Percentiles rank a stretch among this genome's conserved stretches.
These are phyloP conservation scores for Fusarium albosuccineum DNA, from an alignment of 2,329 filamentous ascomycete species.

Conservation along the genomic window DNA sequence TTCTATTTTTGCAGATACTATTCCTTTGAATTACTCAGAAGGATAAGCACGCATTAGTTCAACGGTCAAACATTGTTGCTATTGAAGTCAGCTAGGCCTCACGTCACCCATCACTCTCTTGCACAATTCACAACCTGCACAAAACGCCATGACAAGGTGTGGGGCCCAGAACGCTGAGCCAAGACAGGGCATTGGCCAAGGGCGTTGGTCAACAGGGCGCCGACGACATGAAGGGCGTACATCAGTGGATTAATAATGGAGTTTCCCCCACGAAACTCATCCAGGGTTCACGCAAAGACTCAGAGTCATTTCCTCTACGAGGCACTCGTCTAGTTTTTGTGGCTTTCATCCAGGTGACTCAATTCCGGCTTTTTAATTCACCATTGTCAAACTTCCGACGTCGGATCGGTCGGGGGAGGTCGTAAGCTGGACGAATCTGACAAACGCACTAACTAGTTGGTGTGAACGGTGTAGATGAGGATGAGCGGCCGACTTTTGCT, in stretches of 20 bases:
- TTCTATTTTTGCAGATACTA: background rate
- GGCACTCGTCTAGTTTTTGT: conserved; percentile 22
- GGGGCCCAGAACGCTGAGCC: conserved; percentile 1
- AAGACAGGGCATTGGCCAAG: conserved; percentile 22
- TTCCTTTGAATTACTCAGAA: background rate
- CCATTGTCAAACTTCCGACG: conserved; percentile 10
- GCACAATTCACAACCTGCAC: too few relatives aligned
- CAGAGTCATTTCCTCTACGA: background rate
- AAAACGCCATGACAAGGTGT: conserved; percentile 1
- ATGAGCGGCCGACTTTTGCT: too few relatives aligned
- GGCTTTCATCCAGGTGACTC: conserved; percentile 38
- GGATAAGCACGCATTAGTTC: background rate
- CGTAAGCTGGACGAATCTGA: background rate
- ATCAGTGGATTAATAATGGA: conserved; percentile 38
- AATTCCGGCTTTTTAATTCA: background rate
- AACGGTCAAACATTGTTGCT: background rate
- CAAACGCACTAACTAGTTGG: background rate
- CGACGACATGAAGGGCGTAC: conserved; percentile 31
- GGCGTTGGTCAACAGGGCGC: conserved; percentile 32
- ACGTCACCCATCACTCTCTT: too few relatives aligned
- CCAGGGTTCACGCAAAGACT: background rate
- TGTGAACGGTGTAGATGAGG: background rate
- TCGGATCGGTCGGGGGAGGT: conserved; percentile 14
- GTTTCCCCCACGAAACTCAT: conserved; percentile 5
- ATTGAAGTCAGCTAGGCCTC: background rate